phyloP scores from a whole-genome alignment of 2,329 filamentous ascomycete species.

The Penicillium sp. region DNA sequence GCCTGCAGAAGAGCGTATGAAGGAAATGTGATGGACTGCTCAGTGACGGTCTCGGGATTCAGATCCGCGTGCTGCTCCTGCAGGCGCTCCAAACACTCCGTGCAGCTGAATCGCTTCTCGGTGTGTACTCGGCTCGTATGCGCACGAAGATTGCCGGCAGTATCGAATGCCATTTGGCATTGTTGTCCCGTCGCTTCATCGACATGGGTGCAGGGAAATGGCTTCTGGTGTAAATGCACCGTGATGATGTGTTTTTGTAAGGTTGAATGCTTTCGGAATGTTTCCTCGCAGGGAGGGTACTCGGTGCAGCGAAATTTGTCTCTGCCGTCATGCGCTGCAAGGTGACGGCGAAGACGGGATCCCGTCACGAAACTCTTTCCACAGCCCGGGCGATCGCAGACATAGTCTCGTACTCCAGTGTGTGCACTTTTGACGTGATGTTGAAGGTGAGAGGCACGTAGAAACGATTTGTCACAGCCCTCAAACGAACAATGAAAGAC shows the following conservation, averaged over 20 bases:
- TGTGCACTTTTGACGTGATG: constrained; percentile 82
- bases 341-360: constrained; percentile 69
- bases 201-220: constrained; percentile 63
- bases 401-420: constrained; percentile 61
- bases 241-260: constrained; percentile 74
- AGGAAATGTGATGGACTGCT: constrained; percentile 55
- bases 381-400: constrained; percentile 67
- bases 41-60: constrained; percentile 10
- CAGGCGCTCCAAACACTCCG: constrained; percentile 55
- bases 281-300: constrained; percentile 63
- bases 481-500: constrained; percentile 66
- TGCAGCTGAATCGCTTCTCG: constrained; percentile 67
- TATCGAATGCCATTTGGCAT: constrained; percentile 69
- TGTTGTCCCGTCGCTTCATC: constrained; percentile 46
- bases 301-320: constrained; percentile 69
- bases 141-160: constrained; percentile 61
- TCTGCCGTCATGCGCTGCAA: constrained; percentile 69
- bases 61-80: constrained; percentile 35
- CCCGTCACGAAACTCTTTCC: constrained; percentile 75
- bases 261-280: constrained; percentile 82
- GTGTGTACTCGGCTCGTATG: constrained; percentile 68
- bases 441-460: constrained; percentile 77
- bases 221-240: constrained; percentile 65
- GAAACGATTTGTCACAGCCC: constrained; percentile 75
- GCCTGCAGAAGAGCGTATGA: constrained; percentile 65